A percentile compares a stretch with the other conserved stretches of the same genome.
These are phyloP conservation scores for Cucurbita maxima DNA, from an alignment of 306 rosid genomes.

Conservation along the genomic window DNA sequence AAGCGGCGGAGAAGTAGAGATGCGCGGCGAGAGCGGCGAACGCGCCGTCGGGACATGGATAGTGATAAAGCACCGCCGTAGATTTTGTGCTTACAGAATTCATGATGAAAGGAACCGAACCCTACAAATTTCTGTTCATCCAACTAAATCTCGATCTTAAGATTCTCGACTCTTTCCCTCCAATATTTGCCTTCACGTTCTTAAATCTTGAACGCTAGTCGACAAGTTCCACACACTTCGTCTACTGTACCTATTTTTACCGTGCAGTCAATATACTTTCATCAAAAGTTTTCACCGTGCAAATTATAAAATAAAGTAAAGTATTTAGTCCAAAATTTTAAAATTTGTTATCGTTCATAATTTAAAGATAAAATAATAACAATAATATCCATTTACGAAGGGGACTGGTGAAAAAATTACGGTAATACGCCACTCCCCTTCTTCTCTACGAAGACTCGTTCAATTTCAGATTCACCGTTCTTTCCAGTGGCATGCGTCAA, in stretches of 20 bases:
- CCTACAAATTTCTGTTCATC: neutral
- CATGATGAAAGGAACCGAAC: neutral
- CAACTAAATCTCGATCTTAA: neutral
- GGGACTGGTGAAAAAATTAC: neutral
- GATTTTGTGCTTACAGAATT: neutral
- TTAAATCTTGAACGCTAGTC: too few relatives aligned
- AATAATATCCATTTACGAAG: too few relatives aligned
- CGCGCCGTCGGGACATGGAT: slow-evolving; percentile 85
- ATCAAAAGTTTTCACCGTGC: too few relatives aligned
- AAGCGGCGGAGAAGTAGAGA: slow-evolving; percentile 56
- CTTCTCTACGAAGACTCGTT: neutral
- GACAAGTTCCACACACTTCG: too few relatives aligned
- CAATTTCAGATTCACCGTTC: neutral
- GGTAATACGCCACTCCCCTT: neutral
- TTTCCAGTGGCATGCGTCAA: slow-evolving; percentile 21
- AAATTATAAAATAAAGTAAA: too few relatives aligned
- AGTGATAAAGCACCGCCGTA: slow-evolving; percentile 66
- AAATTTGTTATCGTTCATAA: too few relatives aligned
- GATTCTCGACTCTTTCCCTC: neutral
- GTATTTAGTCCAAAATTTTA: too few relatives aligned
- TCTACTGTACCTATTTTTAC: too few relatives aligned
- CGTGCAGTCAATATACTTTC: too few relatives aligned
- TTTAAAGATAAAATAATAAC: too few relatives aligned
- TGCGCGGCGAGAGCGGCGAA: slow-evolving; percentile 87
- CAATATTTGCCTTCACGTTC: too few relatives aligned